Evolutionary conservation across 2,329 filamentous ascomycete genomes (phyloP), one percentile per base, ranked within the genome.

Genomic region (Cladophialophora immunda): DNA sequence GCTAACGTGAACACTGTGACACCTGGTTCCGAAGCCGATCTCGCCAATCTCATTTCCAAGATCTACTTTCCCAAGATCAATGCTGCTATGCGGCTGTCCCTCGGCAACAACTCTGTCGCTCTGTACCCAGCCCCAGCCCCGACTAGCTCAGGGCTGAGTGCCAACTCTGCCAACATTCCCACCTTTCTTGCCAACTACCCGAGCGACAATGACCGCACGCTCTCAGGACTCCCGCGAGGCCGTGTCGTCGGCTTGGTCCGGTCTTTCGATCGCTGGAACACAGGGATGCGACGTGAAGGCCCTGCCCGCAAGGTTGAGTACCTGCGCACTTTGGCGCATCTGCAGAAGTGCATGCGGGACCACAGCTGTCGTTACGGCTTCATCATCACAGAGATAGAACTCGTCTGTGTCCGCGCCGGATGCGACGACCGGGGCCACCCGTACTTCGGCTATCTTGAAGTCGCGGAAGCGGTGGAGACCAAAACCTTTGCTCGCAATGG

Each of bases 331-430:
- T 87, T 98, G 4, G 86, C 93, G 0, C 92, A 96, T 73, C 83
- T 97, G 53, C 94, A 98, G 80, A 88, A 92, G 76, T 89, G 90
- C 75, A 97, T 97, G 93, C 93, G 94, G 78, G 93, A 97, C 81
- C 92, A 97, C 81, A 89, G 90, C 72, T 96, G 92, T 77, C 90
- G 94, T 66, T 98, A 97, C 78, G 94, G 94, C 62, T 98, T 97
- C 83, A 94, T 98, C 78, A 89, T 97, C 76, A 97, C 93, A 0
- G 94, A 97, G 81, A 97, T 97, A 73, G 94, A 98, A 81, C 89
- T 97, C 8, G 90, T 97, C 45, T 89, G 95, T 73, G 93, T 97
- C 0, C 92, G 94, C 74, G 92, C 91, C 71, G 93, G 94, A 60
- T 82, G 80, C 64, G 81, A 87, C 77, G 72, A 90, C 85, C 81